These are phyloP conservation scores for Daldinia bambusicola DNA, from an alignment of 495 filamentous ascomycete genomes.

Conservation along the genomic window DNA sequence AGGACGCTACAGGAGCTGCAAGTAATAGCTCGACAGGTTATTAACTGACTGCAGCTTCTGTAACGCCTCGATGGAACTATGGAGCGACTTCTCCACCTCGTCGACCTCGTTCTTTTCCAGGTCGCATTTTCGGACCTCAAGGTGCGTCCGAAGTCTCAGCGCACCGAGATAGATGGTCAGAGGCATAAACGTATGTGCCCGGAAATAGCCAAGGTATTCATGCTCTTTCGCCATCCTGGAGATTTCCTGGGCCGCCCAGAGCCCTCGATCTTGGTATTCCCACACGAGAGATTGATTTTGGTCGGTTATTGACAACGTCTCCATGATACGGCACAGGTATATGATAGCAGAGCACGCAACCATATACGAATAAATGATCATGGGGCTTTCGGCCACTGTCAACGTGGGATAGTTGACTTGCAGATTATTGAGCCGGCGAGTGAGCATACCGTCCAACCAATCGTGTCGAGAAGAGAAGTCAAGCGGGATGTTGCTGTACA, in stretches of 20 bases:
- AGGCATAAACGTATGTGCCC: conserved; percentile 42
- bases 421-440: conserved; percentile 50
- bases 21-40: conserved; percentile 38
- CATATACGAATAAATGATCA: conserved; percentile 58
- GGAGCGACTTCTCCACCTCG: conserved; percentile 30
- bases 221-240: conserved; percentile 54
- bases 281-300: conserved; percentile 36
- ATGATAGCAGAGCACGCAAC: conserved; percentile 58
- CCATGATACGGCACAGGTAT: conserved; percentile 53
- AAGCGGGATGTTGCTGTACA: conserved; percentile 40
- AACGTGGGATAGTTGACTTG: conserved; percentile 47
- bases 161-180: conserved; percentile 37
- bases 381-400: conserved; percentile 55
- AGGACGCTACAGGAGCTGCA: conserved; percentile 30
- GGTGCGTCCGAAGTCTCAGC: conserved; percentile 28
- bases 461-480: conserved; percentile 62
- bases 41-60: conserved; percentile 44
- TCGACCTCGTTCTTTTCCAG: conserved; percentile 21
- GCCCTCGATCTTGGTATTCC: conserved; percentile 50
- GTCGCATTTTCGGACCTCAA: conserved; percentile 37
- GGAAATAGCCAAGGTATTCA: conserved; percentile 56
- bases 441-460: conserved; percentile 60
- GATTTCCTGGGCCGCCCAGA: conserved; percentile 55
- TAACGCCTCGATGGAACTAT: conserved; percentile 24
- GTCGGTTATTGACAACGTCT: conserved; percentile 36